These are phyloP conservation scores for Microsporum ferrugineum DNA, from an alignment of 2,329 filamentous ascomycete species.

Conservation along the genomic window DNA sequence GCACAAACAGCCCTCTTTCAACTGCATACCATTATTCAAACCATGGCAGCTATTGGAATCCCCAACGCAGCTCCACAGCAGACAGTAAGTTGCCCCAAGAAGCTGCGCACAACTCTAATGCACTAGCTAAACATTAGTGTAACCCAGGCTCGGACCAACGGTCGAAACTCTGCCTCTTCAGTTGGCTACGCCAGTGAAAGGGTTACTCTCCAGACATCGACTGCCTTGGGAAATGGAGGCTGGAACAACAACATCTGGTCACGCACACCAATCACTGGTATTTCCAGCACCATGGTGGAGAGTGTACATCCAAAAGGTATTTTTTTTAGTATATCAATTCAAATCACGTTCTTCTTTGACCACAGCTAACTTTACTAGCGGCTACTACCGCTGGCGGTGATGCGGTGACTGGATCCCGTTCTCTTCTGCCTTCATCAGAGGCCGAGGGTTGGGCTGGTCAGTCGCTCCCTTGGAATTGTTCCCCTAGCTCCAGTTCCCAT, in stretches of 20 bases:
- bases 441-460: slow-evolving; percentile 50
- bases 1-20: background rate
- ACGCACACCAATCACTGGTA: slow-evolving; percentile 20
- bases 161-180: slow-evolving; percentile 30
- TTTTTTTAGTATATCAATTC: background rate
- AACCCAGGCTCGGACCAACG: slow-evolving; percentile 21
- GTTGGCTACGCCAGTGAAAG: slow-evolving; percentile 24
- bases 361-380: background rate
- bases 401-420: slow-evolving; percentile 48
- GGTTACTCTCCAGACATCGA: slow-evolving; percentile 28
- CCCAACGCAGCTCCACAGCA: slow-evolving; percentile 28
- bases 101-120: background rate
- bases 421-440: slow-evolving; percentile 57
- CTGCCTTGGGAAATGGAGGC: slow-evolving; percentile 35
- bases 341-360: background rate
- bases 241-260: slow-evolving; percentile 45
- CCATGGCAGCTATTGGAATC: slow-evolving; percentile 27
- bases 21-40: slow-evolving; percentile 9
- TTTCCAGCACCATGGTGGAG: background rate
- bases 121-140: background rate
- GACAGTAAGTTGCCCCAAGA: slow-evolving; percentile 23
- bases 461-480: slow-evolving; percentile 41
- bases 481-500: background rate
- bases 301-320: background rate
- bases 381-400: background rate